Base-by-base conservation (phyloP, 2,329 filamentous ascomycete genomes). In the Paecilomyces variotii region DNA sequence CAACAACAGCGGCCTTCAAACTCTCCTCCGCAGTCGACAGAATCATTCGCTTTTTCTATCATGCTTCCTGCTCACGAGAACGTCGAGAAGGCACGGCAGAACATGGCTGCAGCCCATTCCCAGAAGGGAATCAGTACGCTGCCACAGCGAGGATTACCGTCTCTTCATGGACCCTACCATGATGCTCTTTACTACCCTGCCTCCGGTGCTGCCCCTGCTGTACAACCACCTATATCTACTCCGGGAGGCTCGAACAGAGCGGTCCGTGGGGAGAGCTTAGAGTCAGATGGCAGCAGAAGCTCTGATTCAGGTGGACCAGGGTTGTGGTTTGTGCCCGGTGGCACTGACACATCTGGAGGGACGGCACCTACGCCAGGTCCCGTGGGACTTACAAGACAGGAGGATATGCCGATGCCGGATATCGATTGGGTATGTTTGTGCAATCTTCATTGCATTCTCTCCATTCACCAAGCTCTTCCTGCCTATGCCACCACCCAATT, bases 391-490 rank as follows among this genome's bases (percentile, higher is more conserved):
- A 49, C 56, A 5, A 57, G 63, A 62, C 53, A 66, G 61, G 63
- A 68, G 57, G 59, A 68, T 63, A 57, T 72, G 27, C 62, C 73
- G 59, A 74, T 78, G 70, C 67, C 84, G 49, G 82, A 84, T 58
- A 83, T 88, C 62, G 85, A 89, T 64, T 88, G 85, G 86, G 85
- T 87, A 72, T 75, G 83, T 45, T 24, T 39, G 34, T 19, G 19
- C 19, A 19, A 19, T 19, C 19, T 19, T 19, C 19, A 19, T 19
- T 19, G 12, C 35, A n/a, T 39, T 39, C n/a, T 19, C n/a, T 45
- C 3, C 3, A 19, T 1, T 19, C 7, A 7, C 30, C 30, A 2
- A 10, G 2, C 7, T n/a, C 5, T 24, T 9, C 7, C n/a, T 4
- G 14, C 9, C 19, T 45, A 24, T 19, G 6, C 6, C 14, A 5